Percentiles rank a stretch among this genome's conserved stretches.
These are phyloP conservation scores for Lipomyces anomalus DNA, from an alignment of 805 yeast genomes.

Conservation along the genomic window DNA sequence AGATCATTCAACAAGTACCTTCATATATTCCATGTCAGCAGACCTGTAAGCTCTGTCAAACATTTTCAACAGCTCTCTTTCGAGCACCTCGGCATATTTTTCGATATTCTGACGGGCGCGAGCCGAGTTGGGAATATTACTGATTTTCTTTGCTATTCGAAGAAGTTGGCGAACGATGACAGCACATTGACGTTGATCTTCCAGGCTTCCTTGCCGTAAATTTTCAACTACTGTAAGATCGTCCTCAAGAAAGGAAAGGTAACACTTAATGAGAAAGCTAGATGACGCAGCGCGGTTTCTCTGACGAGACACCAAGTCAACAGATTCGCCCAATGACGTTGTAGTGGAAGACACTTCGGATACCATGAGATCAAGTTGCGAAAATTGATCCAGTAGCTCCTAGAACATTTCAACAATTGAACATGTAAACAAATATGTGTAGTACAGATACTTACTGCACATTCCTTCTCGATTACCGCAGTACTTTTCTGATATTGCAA, in stretches of 20 bases:
- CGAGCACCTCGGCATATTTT: slow-evolving; percentile 71
- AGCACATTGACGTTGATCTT: slow-evolving; percentile 64
- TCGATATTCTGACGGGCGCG: slow-evolving; percentile 46
- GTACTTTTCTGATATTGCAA: neutral
- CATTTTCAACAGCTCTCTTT: slow-evolving; percentile 57
- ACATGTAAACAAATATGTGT: too few relatives aligned
- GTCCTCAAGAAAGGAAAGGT: slow-evolving; percentile 65
- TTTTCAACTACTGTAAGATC: slow-evolving; percentile 52
- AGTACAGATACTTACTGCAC: neutral
- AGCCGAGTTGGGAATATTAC: slow-evolving; percentile 17
- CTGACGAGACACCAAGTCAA: slow-evolving; percentile 62
- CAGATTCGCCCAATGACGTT: slow-evolving; percentile 62
- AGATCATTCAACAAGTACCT: slow-evolving; percentile 40
- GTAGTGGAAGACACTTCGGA: slow-evolving; percentile 54
- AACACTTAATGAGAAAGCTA: slow-evolving; percentile 67
- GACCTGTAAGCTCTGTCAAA: slow-evolving; percentile 71
- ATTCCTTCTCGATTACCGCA: neutral
- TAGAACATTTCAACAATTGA: too few relatives aligned
- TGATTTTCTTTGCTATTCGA: slow-evolving; percentile 56
- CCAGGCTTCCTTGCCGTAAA: slow-evolving; percentile 47
- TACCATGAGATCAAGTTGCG: slow-evolving; percentile 47
- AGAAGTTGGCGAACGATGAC: slow-evolving; percentile 59
- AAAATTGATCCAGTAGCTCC: slow-evolving; percentile 43
- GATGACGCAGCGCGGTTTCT: slow-evolving; percentile 69
- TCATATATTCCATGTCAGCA: slow-evolving; percentile 64